Base-by-base conservation (phyloP, 1,284 basidiomycete genomes). In the Leccinum pachyderme region DNA sequence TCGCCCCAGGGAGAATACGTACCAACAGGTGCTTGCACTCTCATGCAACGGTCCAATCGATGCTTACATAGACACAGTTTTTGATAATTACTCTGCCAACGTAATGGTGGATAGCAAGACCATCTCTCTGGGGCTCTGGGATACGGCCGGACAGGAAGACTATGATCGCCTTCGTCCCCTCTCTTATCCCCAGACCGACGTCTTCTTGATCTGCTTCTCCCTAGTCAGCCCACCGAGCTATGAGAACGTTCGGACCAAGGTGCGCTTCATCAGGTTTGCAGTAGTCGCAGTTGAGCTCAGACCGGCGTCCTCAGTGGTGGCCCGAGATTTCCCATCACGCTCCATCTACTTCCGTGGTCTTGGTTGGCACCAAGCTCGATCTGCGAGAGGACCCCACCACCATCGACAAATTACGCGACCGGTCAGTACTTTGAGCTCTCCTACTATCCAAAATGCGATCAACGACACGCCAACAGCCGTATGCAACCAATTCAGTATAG, bases 21-120 rank as follows among this genome's bases (percentile, higher is more conserved):
- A 70, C 95, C 95, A 59, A 97, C 95, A 73, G 95, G 89, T 91
- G 72, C 63, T 77, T 71, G 52, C 45, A 18, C 39, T 45, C 35
- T 54, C 54, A 22, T 49, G 18, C 44, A 39, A 51, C 47, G 6
- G 7, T 18, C 48, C 48, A 18, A 48, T 46, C 54, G 31, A 54
- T 57, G 33, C 60, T 72, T 25, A 69, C 53, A 51, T 18, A 47
- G 18, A 58, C 27, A 62, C 69, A 87, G 92, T 95, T 49, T 95
- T 96, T 70, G 93, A 96, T 78, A 96, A 97, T 78, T 97, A 96
- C 73, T 93, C 91, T 57, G 90, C 89, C 56, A 91, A 95, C 77
- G 95, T 99, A 59, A 95, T 97, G 86, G 95, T 99, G 57, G 97
- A 99, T 69, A 94, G 95, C 66, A 97, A 98, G 81, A 97, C 97